Conservation (phyloP, 768 basidiomycete species). For the Gloeostereum incarnatum region DNA sequence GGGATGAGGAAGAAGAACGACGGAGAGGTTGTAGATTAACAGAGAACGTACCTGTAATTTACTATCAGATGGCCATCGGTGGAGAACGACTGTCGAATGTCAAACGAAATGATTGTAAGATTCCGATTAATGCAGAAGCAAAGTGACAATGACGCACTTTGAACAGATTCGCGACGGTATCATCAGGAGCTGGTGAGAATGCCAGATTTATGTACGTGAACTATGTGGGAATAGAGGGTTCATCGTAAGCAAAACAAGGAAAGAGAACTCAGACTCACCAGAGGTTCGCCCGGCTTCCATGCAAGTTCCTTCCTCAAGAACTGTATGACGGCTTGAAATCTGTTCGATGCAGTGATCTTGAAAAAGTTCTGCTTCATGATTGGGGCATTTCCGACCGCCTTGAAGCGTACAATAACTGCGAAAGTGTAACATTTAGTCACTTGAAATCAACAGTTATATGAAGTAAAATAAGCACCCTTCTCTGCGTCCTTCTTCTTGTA, state of each 20-base stretch:
- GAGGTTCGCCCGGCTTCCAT: conserved; percentile 77
- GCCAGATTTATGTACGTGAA: conserved; percentile 60
- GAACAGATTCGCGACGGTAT: conserved; percentile 70
- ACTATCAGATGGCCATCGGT: conserved; percentile 88
- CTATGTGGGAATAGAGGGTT: conserved; percentile 32
- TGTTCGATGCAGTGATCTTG: conserved; percentile 91
- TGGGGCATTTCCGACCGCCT: conserved; percentile 94
- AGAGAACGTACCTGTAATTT: conserved; percentile 64
- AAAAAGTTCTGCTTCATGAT: conserved; percentile 99
- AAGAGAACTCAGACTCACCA: conserved; percentile 41
- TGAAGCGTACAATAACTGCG: conserved; percentile 94
- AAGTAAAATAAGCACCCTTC: conserved; percentile 43
- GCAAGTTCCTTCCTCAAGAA: conserved; percentile 85
- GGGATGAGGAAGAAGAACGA: conserved; percentile 1
- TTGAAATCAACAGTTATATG: not conserved
- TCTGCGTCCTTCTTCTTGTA: conserved; percentile 83
- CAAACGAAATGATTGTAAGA: not conserved
- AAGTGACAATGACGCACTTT: conserved; percentile 32
- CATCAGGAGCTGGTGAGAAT: conserved; percentile 78
- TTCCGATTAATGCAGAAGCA: not conserved
- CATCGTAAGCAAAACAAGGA: not conserved
- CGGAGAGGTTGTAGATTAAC: not conserved
- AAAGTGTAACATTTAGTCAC: not conserved
- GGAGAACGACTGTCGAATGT: conserved; percentile 55
- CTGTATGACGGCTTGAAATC: conserved; percentile 92